Percentiles rank a stretch among this genome's conserved stretches.
These are phyloP conservation scores for Millerozyma miso DNA, from an alignment of 805 yeast genomes.

Conservation along the genomic window DNA sequence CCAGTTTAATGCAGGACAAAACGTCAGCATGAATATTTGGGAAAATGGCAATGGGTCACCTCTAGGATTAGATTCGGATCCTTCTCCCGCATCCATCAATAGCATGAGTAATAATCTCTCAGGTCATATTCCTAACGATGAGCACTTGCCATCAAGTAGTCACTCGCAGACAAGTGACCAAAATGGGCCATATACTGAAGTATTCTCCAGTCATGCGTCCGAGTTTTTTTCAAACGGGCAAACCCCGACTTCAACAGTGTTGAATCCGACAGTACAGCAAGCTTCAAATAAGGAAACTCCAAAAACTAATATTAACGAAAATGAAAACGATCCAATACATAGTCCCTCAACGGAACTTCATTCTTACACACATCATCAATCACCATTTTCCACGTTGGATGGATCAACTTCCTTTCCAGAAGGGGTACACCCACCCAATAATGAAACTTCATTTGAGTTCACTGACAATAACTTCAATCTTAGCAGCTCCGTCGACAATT, in stretches of 20 bases:
- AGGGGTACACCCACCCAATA: slow-evolving; percentile 3
- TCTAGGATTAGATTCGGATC: slow-evolving; percentile 15
- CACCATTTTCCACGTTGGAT: slow-evolving; percentile 4
- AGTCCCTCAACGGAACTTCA: slow-evolving; percentile 12
- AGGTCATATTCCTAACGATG: slow-evolving; percentile 1
- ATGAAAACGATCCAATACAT: slow-evolving; percentile 7
- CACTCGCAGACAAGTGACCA: slow-evolving; percentile 6
- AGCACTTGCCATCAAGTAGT: slow-evolving; percentile 1
- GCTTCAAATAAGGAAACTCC: neutral
- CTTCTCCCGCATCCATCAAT: slow-evolving; percentile 15
- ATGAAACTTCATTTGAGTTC: slow-evolving; percentile 8
- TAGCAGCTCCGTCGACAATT: slow-evolving; percentile 7
- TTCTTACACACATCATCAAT: slow-evolving; percentile 12
- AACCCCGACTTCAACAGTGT: slow-evolving; percentile 7
- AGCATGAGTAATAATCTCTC: slow-evolving; percentile 6
- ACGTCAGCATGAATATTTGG: slow-evolving; percentile 9
- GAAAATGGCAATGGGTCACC: slow-evolving; percentile 12
- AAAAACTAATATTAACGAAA: slow-evolving; percentile 1
- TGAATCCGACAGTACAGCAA: slow-evolving; percentile 2
- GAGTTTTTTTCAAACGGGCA: slow-evolving; percentile 18
- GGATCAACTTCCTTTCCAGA: slow-evolving; percentile 1
- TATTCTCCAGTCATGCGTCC: slow-evolving; percentile 19
- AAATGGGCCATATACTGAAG: slow-evolving; percentile 11
- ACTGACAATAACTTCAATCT: slow-evolving; percentile 5
- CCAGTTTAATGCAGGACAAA: slow-evolving; percentile 5